phyloP scores from a whole-genome alignment of 2,329 filamentous ascomycete species.

The Tympanopsis confertula region DNA sequence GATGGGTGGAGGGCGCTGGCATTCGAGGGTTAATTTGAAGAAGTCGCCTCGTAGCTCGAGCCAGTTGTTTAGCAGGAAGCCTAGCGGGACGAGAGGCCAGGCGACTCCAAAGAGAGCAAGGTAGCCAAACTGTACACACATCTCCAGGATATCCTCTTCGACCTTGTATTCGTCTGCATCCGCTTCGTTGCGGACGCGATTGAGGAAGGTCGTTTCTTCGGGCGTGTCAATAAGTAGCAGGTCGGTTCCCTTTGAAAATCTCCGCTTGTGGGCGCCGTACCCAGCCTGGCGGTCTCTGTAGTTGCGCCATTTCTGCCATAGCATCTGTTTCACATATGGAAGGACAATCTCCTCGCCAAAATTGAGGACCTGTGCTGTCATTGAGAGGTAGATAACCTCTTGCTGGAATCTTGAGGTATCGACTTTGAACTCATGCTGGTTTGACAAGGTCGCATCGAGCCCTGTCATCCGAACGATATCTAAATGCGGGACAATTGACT shows the following conservation, averaged over 20 bases:
- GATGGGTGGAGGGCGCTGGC: conserved; percentile 57
- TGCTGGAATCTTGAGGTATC: conserved; percentile 46
- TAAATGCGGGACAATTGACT: conserved; percentile 47
- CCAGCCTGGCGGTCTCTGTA: background rate
- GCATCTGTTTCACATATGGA: conserved; percentile 45
- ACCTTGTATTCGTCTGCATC: conserved; percentile 52
- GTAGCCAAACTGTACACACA: conserved; percentile 52
- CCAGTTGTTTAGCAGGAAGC: conserved; percentile 69
- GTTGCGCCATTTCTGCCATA: conserved; percentile 23
- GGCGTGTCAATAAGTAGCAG: conserved; percentile 29
- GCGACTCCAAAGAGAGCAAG: conserved; percentile 50
- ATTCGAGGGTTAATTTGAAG: conserved; percentile 65
- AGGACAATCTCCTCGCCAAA: conserved; percentile 49
- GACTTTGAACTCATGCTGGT: conserved; percentile 43
- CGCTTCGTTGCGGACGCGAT: conserved; percentile 46
- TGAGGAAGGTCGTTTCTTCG: conserved; percentile 45
- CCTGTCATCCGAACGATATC: conserved; percentile 44
- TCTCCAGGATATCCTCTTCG: conserved; percentile 48
- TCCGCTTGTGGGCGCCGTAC: conserved; percentile 23
- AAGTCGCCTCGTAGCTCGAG: conserved; percentile 67
- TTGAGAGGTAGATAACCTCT: conserved; percentile 54
- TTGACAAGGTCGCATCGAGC: conserved; percentile 24
- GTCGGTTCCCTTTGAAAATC: conserved; percentile 4
- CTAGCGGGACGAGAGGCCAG: conserved; percentile 57
- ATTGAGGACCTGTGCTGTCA: conserved; percentile 50